Evolutionary conservation across 1,284 basidiomycete genomes (phyloP).

Genomic region (Apiotrichum sp.): DNA sequence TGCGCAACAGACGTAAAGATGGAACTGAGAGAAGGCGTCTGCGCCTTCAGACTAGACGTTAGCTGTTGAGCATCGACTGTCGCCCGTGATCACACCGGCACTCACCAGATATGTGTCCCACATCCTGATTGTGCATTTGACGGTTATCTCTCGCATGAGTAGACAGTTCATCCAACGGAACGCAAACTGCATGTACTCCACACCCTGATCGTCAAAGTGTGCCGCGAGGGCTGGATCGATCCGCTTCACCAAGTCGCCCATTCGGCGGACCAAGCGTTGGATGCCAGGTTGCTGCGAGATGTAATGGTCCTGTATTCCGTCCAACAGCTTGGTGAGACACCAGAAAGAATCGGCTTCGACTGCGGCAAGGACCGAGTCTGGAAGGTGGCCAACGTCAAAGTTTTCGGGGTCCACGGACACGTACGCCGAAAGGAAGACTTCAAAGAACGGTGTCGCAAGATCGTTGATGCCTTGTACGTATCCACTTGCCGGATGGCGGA

Average conservation of each 20-base stretch:
- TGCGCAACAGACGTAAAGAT: conserved; percentile 91
- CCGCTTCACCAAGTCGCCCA: conserved; percentile 84
- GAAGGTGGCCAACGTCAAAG: conserved; percentile 73
- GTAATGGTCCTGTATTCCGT: conserved; percentile 96
- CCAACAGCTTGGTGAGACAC: conserved; percentile 86
- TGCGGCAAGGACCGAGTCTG: conserved; percentile 64
- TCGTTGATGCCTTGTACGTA: conserved; percentile 99
- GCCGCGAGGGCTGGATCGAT: conserved; percentile 80
- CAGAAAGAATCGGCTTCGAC: conserved; percentile 94
- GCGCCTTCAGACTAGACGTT: conserved; percentile 59
- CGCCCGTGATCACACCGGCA: conserved; percentile 2
- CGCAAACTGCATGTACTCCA: conserved; percentile 98
- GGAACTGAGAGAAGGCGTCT: conserved; percentile 94
- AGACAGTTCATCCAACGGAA: conserved; percentile 99
- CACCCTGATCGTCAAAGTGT: conserved; percentile 80
- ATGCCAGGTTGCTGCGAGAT: conserved; percentile 93
- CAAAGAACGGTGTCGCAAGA: conserved; percentile 88
- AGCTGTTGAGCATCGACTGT: neutral
- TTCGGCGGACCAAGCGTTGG: conserved; percentile 79
- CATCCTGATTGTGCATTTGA: conserved; percentile 92
- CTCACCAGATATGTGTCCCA: conserved; percentile 96
- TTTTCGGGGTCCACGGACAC: conserved; percentile 70
- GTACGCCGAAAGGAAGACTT: conserved; percentile 63
- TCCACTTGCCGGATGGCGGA: conserved; percentile 89
- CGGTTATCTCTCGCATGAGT: conserved; percentile 90